phyloP scores from a whole-genome alignment of 805 yeast species.

The Alloascoidea hylecoeti region DNA sequence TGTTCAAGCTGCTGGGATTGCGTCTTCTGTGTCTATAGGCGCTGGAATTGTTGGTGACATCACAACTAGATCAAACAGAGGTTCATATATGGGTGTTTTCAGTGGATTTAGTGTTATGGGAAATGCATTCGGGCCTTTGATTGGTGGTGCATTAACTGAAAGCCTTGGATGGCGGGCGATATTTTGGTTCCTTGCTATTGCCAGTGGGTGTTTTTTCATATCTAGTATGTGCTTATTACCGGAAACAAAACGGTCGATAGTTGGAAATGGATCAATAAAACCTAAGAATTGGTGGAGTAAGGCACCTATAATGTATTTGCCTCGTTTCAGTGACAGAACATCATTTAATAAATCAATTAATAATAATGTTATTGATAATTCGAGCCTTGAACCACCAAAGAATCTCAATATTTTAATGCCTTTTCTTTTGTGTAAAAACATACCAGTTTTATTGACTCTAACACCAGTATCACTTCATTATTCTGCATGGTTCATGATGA shows the following conservation, averaged over 20 bases:
- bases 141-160: constrained; percentile 35
- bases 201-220: constrained; percentile 30
- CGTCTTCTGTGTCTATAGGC: constrained; percentile 60
- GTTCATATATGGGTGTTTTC: constrained; percentile 52
- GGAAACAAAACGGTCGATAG: constrained; percentile 60
- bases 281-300: constrained; percentile 30
- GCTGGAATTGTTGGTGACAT: constrained; percentile 67
- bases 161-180: constrained; percentile 53
- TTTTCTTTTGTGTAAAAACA: constrained; percentile 25
- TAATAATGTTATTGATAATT: constrained; percentile 9
- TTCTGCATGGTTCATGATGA: constrained; percentile 54
- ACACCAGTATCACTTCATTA: constrained; percentile 49
- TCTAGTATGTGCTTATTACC: constrained; percentile 33
- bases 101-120: constrained; percentile 58
- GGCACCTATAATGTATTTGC: constrained; percentile 28
- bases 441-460: constrained; percentile 32
- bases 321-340: constrained; percentile 11
- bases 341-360: constrained; percentile 15
- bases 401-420: constrained; percentile 18
- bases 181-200: constrained; percentile 53
- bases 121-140: constrained; percentile 67
- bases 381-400: constrained; percentile 8
- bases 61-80: constrained; percentile 51
- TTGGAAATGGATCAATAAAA: constrained; percentile 57
- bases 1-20: constrained; percentile 64